Base-by-base conservation (phyloP, 805 yeast species). In the Saturnispora serradocipensis region DNA sequence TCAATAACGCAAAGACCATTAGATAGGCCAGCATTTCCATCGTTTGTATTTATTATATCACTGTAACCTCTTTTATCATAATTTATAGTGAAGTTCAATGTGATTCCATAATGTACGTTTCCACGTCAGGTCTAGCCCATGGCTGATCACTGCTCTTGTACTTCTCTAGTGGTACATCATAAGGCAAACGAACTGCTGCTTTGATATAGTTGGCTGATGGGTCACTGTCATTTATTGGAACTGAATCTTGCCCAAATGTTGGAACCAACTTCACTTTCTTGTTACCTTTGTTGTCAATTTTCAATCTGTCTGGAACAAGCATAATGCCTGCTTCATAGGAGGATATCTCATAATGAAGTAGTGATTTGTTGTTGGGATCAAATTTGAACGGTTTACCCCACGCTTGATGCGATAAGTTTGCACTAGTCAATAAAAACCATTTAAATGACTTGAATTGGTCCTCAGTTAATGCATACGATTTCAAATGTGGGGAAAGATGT, bases 391-490 rank as follows among this genome's bases (percentile, higher is more conserved):
- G 67, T 5, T 61, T 67, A 0, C 96, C 96, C 96, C 96, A 88
- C 1, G 95, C 96, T 54, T 80, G 84, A 50, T 78, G 78, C 32
- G 90, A 82, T 40, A 86, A 60, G 60, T 88, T 88, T 32, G 88
- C 85, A 46, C 89, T 82, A 0, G 93, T 85, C 61, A 85, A 71
- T 5, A 85, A 63, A 18, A 82, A 74, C 95, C 95, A 88, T 48
- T 77, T 74, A 5, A 85, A 61, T 2, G 77, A 67, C 35, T 66
- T 58, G 64, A 75, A 78, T 47, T 72, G 59, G 56, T 79, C 80
- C 4, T 74, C 74, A 11, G 82, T 74, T 55, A 78, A 73, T 53
- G 78, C 60, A 58, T 84, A 80, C 32, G 86, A 77, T 64, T 88
- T 88, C 13, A 83, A 81, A 65, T 88, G 96, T 3, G 71, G 68